Evolutionary conservation across 768 basidiomycete species (phyloP).

Genomic region (Phanerodontia chrysosporium): DNA sequence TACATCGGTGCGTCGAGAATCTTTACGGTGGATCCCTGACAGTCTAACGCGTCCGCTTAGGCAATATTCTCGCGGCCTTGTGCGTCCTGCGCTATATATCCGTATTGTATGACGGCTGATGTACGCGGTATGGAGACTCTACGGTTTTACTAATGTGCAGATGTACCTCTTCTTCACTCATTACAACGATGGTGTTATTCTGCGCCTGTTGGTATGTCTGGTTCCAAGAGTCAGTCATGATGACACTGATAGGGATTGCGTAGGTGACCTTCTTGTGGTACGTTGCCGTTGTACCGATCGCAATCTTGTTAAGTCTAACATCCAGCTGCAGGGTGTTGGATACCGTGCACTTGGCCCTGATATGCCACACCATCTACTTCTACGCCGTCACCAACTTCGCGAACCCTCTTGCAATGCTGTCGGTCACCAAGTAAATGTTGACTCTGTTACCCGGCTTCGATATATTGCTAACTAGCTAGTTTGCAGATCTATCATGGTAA

Average conservation of each 20-base stretch:
- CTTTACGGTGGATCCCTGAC: background rate
- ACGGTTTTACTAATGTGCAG: slow-evolving; percentile 16
- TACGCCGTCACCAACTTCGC: slow-evolving; percentile 22
- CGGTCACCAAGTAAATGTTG: slow-evolving; percentile 16
- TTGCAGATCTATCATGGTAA: slow-evolving; percentile 20
- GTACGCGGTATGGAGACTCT: slow-evolving; percentile 11
- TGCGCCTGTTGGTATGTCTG: slow-evolving; percentile 1
- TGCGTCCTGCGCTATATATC: background rate
- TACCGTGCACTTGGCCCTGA: slow-evolving; percentile 15
- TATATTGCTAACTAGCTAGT: background rate
- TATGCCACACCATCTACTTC: slow-evolving; percentile 19
- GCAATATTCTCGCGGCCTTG: slow-evolving; percentile 8
- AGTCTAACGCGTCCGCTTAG: background rate
- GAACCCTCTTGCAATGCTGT: slow-evolving; percentile 13
- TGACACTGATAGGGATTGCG: background rate
- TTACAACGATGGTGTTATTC: background rate
- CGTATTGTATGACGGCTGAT: background rate
- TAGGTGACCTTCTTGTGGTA: slow-evolving; percentile 10
- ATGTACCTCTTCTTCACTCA: slow-evolving; percentile 12
- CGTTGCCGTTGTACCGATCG: background rate
- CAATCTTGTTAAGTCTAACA: background rate
- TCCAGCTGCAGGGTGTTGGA: slow-evolving; percentile 17
- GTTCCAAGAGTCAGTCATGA: background rate
- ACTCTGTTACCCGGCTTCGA: background rate
- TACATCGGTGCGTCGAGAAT: slow-evolving; percentile 7